Evolutionary conservation across 2,329 filamentous ascomycete genomes (phyloP), one percentile per base, ranked within the genome.

Genomic region (Stagonosporopsis chrysanthemi): DNA sequence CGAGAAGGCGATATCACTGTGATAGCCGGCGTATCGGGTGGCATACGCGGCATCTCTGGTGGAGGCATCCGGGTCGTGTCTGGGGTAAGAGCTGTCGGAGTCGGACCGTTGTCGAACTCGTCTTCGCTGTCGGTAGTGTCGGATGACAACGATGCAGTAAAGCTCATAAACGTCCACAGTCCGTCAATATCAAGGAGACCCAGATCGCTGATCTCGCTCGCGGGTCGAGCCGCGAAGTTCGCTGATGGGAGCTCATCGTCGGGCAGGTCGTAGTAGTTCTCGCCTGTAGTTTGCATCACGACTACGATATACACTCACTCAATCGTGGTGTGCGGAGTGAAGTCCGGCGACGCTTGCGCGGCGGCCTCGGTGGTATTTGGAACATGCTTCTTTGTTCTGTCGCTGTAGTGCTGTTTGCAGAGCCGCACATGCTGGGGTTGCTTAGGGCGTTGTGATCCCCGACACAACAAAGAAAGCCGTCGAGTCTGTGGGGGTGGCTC

Each of bases 211-310:
- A 69, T 68, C 23, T 70, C 67, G 44, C 60, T 63, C n/a, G 58
- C 49, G 41, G 67, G 66, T 8, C 65, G 61, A 26, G 60, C 58
- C 33, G 66, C 67, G 52, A 70, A 68, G 48, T 70, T 70, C 6
- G 67, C 57, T 41, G 60, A 60, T 6, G 67, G 67, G 31, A 70
- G 36, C 41, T 63, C 46, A 17, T 70, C 63, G 22, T 56, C 26
- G 8, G 64, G 58, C 36, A 68, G 62, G 41, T 70, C 66, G 33
- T 68, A 68, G 48, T 70, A 67, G 24, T 69, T 57, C 9, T 64
- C 47, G 6, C 50, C 60, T 23, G 17, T 29, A 15, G 58, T 52
- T 40, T 53, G 53, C 61, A 66, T 64, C 41, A 23, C 29, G 22
- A 39, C 12, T 6, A 24, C 24, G 4, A 19, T 52, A 15, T 11